phyloP scores from a whole-genome alignment of 2,329 filamentous ascomycete genomes.

The Xylariaceae sp. region DNA sequence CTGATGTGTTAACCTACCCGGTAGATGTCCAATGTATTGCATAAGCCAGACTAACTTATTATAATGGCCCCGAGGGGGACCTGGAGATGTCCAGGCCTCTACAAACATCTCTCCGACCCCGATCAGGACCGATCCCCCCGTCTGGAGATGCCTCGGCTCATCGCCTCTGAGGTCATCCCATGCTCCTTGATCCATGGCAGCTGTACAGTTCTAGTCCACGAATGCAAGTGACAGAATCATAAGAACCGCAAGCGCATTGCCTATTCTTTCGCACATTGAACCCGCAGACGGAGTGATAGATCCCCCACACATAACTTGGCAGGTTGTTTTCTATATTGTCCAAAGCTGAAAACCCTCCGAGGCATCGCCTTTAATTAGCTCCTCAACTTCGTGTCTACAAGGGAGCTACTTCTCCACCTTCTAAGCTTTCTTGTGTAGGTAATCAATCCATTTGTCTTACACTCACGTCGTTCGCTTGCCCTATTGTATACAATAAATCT shows the following conservation, averaged over 20 bases:
- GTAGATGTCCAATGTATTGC: background rate
- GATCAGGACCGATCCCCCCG: background rate
- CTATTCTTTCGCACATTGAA: background rate
- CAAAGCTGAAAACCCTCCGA: background rate
- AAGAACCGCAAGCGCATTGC: background rate
- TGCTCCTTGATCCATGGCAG: background rate
- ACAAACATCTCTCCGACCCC: background rate
- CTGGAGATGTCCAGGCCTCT: background rate
- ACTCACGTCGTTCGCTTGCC: background rate
- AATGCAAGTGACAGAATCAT: no score
- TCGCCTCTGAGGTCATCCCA: background rate
- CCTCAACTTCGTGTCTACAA: background rate
- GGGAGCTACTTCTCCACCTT: no score
- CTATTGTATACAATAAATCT: background rate
- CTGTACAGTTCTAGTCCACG: background rate
- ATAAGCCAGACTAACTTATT: background rate
- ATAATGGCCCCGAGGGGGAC: background rate
- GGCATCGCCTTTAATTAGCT: background rate
- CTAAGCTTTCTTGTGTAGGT: no score
- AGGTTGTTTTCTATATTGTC: background rate
- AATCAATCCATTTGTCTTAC: no score
- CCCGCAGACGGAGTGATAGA: no score
- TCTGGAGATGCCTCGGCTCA: slow-evolving; percentile 12
- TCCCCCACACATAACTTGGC: background rate
- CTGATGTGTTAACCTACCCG: background rate